Conservation (phyloP, 202 grass and related monocot species). For the Cymbopogon flexuosus region DNA sequence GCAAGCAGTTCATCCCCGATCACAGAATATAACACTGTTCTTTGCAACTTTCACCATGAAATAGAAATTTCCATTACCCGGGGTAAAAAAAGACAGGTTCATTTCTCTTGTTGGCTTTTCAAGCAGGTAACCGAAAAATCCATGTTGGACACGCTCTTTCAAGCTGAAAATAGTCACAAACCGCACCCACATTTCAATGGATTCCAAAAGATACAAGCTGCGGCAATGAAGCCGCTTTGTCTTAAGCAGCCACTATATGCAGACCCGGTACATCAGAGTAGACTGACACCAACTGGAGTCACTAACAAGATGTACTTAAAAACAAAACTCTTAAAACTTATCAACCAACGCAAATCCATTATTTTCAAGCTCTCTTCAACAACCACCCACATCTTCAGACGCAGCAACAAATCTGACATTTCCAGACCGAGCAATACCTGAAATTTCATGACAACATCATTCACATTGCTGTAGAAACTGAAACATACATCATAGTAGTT, state of each 20-base stretch:
- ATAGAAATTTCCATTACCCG: background rate
- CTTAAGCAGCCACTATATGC: conserved; percentile 33
- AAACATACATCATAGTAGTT: background rate
- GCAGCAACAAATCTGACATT: conserved; percentile 39
- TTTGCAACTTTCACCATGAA: background rate
- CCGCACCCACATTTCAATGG: conserved; percentile 18
- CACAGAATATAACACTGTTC: background rate
- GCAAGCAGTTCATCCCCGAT: background rate
- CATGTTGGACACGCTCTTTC: background rate
- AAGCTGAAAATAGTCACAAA: conserved; percentile 30
- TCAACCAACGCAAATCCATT: conserved; percentile 38
- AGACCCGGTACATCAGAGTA: conserved; percentile 30
- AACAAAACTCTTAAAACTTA: conserved; percentile 14
- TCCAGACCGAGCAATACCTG: conserved; percentile 38
- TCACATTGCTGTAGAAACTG: conserved; percentile 8
- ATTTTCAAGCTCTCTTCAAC: conserved; percentile 42
- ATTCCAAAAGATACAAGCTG: conserved; percentile 35
- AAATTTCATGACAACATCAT: conserved; percentile 13
- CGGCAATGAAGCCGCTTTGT: conserved; percentile 23
- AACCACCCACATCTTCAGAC: conserved; percentile 31
- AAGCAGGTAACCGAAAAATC: background rate
- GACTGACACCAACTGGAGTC: conserved; percentile 31
- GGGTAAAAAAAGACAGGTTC: background rate
- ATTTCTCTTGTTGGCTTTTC: background rate
- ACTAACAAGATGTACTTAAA: conserved; percentile 31